phyloP scores from a whole-genome alignment of 179 eudicot genomes.

The Vitellaria paradoxa region DNA sequence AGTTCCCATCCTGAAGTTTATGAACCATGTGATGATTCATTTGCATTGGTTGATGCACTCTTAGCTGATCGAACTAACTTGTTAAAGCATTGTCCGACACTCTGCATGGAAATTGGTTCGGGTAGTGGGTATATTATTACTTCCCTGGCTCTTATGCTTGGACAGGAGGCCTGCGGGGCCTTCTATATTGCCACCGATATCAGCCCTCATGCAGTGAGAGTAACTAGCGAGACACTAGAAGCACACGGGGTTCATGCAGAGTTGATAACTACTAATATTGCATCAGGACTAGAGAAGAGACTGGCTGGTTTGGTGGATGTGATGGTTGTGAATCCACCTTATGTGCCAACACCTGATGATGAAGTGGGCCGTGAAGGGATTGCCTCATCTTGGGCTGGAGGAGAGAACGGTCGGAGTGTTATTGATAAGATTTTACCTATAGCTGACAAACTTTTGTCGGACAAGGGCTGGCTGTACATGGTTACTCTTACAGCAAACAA shows the following conservation, averaged over 20 bases:
- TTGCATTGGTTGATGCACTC: conserved; percentile 81
- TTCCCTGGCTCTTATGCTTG: conserved; percentile 80
- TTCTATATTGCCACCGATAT: conserved; percentile 82
- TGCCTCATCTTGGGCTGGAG: conserved; percentile 90
- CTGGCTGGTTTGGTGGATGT: conserved; percentile 68
- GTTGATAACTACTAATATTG: conserved; percentile 63
- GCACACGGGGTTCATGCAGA: conserved; percentile 86
- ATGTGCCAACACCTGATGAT: conserved; percentile 96
- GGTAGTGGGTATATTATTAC: conserved; percentile 95
- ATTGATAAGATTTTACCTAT: conserved; percentile 81
- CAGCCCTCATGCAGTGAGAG: conserved; percentile 65
- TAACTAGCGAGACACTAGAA: conserved; percentile 58
- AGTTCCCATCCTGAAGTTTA: conserved; percentile 87
- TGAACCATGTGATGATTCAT: conserved; percentile 96
- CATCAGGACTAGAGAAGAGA: conserved; percentile 62
- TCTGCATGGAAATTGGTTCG: conserved; percentile 88
- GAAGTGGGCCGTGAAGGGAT: conserved; percentile 83
- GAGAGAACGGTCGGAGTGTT: conserved; percentile 79
- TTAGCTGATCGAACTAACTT: conserved; percentile 73
- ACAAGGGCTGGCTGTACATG: conserved; percentile 86
- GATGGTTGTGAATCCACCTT: conserved; percentile 91
- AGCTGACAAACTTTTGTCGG: conserved; percentile 71
- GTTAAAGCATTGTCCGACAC: conserved; percentile 47
- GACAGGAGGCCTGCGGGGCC: conserved; percentile 31
- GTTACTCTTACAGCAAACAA: conserved; percentile 67